phyloP scores from a whole-genome alignment of 2,329 filamentous ascomycete species.

The Pezizomycotina sp. region DNA sequence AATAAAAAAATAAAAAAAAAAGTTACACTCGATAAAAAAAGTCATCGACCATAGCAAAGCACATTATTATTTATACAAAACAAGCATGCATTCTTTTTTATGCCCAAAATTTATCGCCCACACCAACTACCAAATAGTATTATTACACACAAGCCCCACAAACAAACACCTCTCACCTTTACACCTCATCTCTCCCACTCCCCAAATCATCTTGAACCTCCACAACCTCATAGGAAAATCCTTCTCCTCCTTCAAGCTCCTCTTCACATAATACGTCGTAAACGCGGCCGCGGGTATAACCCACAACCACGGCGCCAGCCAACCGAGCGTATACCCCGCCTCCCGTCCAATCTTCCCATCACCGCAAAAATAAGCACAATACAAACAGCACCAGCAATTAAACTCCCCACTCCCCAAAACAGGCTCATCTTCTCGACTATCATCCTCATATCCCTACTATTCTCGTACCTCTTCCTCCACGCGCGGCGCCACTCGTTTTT shows the following conservation, averaged over 20 bases:
- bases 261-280: conserved; percentile 19
- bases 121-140: too few species aligned
- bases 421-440: conserved; percentile 11
- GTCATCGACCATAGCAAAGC: too few species aligned
- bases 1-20: too few species aligned
- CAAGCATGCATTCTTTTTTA: too few species aligned
- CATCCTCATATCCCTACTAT: conserved; percentile 16
- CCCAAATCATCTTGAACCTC: too few species aligned
- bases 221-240: too few species aligned
- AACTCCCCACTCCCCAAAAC: conserved; percentile 15
- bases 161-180: too few species aligned
- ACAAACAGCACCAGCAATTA: conserved; percentile 12
- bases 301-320: conserved; percentile 16
- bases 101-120: too few species aligned
- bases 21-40: too few species aligned
- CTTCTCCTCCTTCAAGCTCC: conserved; percentile 15
- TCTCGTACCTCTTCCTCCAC: conserved; percentile 13
- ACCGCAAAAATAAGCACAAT: conserved; percentile 15
- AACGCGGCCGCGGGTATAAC: conserved; percentile 14
- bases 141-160: too few species aligned
- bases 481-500: conserved; percentile 15
- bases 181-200: too few species aligned
- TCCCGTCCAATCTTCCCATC: conserved; percentile 15
- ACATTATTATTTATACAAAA: too few species aligned
- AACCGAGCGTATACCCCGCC: conserved; percentile 15